Conservation (phyloP, 306 rosid species). For the Sophora flavescens region DNA sequence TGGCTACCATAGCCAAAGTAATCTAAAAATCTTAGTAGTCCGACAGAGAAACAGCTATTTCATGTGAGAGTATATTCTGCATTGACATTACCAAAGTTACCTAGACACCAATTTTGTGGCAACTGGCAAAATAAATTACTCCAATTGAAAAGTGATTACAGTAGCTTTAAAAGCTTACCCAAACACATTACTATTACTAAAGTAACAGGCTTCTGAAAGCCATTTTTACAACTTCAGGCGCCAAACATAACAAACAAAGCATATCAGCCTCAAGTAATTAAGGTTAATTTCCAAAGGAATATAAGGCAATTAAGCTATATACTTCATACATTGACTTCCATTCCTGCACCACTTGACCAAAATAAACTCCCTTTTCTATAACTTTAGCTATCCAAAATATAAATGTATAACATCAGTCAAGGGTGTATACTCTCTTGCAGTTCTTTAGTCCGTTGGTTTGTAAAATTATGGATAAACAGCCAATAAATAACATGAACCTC, state of each 20-base stretch:
- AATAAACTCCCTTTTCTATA: not conserved
- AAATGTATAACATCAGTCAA: not conserved
- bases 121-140: not conserved
- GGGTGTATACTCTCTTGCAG: not conserved
- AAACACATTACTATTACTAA: not conserved
- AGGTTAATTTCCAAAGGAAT: not conserved
- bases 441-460: not conserved
- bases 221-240: not conserved
- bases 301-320: not conserved
- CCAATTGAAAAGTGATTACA: not conserved
- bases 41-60: not conserved
- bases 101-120: not conserved
- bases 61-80: not conserved
- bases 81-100: not conserved
- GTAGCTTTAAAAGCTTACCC: not conserved
- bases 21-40: not conserved
- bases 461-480: not conserved
- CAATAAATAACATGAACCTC: constrained; percentile 5
- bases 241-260: constrained; percentile 1
- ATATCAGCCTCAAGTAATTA: not conserved
- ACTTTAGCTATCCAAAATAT: not conserved
- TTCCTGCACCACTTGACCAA: not conserved
- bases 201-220: not conserved
- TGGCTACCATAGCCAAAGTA: constrained; percentile 15
- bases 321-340: not conserved